A percentile compares a stretch with the other conserved stretches of the same genome.
Evolutionary conservation across 139 green algal species (phyloP).

Genomic region (Tetraselmis striata): DNA sequence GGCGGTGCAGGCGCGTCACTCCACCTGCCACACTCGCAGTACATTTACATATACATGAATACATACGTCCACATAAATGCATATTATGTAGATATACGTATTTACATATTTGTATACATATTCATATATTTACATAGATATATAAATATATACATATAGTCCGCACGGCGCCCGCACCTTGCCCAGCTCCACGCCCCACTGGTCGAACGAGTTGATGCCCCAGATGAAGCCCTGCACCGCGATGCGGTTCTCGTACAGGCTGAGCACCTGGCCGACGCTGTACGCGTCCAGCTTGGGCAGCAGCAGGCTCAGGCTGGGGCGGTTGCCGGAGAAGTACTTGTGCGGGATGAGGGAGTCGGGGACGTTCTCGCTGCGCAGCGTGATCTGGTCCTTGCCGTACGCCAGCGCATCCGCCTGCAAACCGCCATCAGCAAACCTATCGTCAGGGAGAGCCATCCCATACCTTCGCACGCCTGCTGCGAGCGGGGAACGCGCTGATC

Average conservation of each 20-base stretch:
- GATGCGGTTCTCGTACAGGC: conserved; percentile 96
- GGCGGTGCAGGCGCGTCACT: too few species aligned
- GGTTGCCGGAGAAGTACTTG: conserved; percentile 89
- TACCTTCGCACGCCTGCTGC: too few species aligned
- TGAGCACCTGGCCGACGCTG: conserved; percentile 90
- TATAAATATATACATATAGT: not conserved
- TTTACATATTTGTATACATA: not conserved
- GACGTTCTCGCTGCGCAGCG: conserved; percentile 81
- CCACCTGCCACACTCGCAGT: too few species aligned
- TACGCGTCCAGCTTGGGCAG: conserved; percentile 85
- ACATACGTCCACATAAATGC: not conserved
- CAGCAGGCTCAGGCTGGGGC: conserved; percentile 85
- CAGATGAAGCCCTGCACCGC: conserved; percentile 94
- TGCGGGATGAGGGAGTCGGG: conserved; percentile 89
- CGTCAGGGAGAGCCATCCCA: too few species aligned
- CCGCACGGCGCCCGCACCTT: conserved; percentile 78
- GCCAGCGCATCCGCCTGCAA: conserved; percentile 95
- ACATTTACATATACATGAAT: not conserved
- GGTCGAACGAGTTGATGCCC: conserved; percentile 98
- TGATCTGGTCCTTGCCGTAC: conserved; percentile 79
- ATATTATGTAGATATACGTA: not conserved
- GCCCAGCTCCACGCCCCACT: conserved; percentile 99
- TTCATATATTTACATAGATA: not conserved
- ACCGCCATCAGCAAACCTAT: too few species aligned
- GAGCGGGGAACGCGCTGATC: too few species aligned